These are phyloP conservation scores for Fusarium sp. DNA, from an alignment of 2,329 filamentous ascomycete species.

Conservation along the genomic window DNA sequence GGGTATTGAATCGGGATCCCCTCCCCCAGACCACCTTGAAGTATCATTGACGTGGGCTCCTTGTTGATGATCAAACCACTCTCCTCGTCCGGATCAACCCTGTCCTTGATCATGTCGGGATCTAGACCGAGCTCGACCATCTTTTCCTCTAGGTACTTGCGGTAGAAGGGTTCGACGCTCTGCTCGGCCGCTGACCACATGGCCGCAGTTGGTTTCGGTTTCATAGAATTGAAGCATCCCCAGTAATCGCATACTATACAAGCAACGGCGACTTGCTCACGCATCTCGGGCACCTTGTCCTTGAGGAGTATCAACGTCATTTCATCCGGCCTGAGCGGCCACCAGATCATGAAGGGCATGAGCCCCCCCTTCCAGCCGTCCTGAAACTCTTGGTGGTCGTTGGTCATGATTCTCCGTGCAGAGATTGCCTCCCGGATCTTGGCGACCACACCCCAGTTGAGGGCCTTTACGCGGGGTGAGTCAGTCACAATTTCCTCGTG, in stretches of 20 bases:
- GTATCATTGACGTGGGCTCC: neutral
- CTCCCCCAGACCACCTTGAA: neutral
- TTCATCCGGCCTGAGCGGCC: neutral
- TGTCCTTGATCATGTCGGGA: neutral
- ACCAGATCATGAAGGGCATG: constrained; percentile 15
- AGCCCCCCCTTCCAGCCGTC: neutral
- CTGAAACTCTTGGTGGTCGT: neutral
- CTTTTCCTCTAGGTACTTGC: neutral
- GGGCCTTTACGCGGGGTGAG: neutral
- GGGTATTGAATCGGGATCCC: neutral
- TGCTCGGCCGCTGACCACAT: neutral
- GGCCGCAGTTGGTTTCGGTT: neutral
- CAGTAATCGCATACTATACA: constrained; percentile 16
- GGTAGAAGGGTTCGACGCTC: neutral
- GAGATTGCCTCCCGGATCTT: constrained; percentile 1
- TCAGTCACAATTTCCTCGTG: constrained; percentile 4
- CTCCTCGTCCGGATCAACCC: neutral
- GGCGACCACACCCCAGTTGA: neutral
- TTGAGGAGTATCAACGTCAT: neutral
- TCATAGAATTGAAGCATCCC: neutral
- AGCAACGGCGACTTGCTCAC: neutral
- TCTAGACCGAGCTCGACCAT: neutral
- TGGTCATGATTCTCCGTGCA: constrained; percentile 11
- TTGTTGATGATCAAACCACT: neutral
- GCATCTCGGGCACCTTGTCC: neutral